Conservation (phyloP, 129 eudicot species). For the Flaveria ramosissima region DNA sequence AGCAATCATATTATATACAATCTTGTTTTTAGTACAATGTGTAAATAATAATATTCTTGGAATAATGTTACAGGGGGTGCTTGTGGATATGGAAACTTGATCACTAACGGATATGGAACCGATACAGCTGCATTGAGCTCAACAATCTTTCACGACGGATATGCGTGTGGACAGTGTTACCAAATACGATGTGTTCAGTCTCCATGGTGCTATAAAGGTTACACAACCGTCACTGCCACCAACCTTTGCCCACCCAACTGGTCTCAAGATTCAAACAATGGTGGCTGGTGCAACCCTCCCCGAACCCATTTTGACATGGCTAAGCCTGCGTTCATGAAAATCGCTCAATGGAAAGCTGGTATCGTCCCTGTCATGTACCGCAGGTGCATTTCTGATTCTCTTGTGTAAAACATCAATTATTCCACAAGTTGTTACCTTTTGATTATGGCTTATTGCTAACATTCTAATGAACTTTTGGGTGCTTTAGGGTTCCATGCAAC, state of each 20-base stretch:
- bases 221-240: conserved; percentile 68
- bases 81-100: conserved; percentile 84
- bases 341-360: conserved; percentile 81
- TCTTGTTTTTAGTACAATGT: neutral
- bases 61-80: conserved; percentile 72
- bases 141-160: conserved; percentile 64
- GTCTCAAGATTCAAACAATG: conserved; percentile 63
- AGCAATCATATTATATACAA: no score
- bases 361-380: conserved; percentile 80
- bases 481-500: conserved; percentile 64
- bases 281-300: conserved; percentile 98
- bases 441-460: neutral
- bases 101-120: conserved; percentile 67
- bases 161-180: conserved; percentile 82
- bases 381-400: conserved; percentile 43
- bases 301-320: conserved; percentile 85
- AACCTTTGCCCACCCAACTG: conserved; percentile 93
- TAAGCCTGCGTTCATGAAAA: conserved; percentile 81
- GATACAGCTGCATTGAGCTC: conserved; percentile 84
- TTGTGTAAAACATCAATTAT: neutral
- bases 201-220: conserved; percentile 50
- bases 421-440: neutral
- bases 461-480: neutral
- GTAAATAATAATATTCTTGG: neutral
- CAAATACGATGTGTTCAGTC: conserved; percentile 70